Base-by-base conservation (phyloP, 306 rosid genomes). In the Cucurbita pepo region DNA sequence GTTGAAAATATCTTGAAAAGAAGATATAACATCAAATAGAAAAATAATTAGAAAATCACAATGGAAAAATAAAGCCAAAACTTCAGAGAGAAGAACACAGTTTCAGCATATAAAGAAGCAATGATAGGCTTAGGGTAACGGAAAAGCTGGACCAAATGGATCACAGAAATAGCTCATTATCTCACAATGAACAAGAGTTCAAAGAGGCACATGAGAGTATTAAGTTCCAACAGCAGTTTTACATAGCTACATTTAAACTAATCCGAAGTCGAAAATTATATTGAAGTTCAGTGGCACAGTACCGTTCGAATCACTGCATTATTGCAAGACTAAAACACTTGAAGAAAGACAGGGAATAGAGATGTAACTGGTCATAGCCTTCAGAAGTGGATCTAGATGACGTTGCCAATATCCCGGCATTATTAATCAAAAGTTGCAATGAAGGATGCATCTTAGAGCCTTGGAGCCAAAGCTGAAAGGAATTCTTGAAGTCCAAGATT, bases 351-450 rank as follows among this genome's bases (percentile, higher is more conserved):
- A 72, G 19, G 51, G 69, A 62, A 81, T 12, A 19, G 75, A 41
- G 69, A 64, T 47, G 77, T 90, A 83, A 93, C 98, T 84, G 88
- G 73, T 93, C 98, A 25, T 79, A 86, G 77, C 96, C 97, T 58
- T 93, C 93, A 22, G 82, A 69, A 36, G 96, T 90, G 82, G 79
- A 71, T 86, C 91, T 83, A 58, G 72, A 81, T 14, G 97, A 93
- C 34, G 90, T 90, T 56, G 97, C 98, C 60, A 93, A 82, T 78
- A 90, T 86, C 77, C 98, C 98, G 69, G 97, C 98, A 76, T 88
- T 87, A 87, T 93, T 93, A 64, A 93, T 82, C 73, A 93, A 81
- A 66, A 93, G 58, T 77, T 90, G 97, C 72, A 90, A 74, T 0
- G 98, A 93, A 87, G 86, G 79, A 86, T 88, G 94, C 91, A 93